These are phyloP conservation scores for Melanomma pulvis-pyrius DNA, from an alignment of 495 filamentous ascomycete genomes.

Conservation along the genomic window DNA sequence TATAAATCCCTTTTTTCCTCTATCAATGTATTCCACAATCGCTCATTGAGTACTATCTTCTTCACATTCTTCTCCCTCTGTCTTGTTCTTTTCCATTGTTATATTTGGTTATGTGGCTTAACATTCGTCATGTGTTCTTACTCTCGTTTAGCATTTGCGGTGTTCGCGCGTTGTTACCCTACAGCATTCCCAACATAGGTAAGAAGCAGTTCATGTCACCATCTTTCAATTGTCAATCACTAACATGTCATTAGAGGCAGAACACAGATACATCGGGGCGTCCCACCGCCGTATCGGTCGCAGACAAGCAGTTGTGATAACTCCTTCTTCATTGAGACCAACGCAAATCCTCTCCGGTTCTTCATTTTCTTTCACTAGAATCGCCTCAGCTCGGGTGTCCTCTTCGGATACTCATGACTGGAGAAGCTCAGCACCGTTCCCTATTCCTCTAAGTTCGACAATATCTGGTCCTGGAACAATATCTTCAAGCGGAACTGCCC, in stretches of 20 bases:
- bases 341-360: background rate
- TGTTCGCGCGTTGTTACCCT: conserved; percentile 6
- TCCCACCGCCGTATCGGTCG: background rate
- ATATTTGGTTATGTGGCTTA: too few species aligned
- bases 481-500: too few species aligned
- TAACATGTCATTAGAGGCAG: too few species aligned
- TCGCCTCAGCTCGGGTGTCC: background rate
- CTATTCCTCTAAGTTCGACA: too few species aligned
- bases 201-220: background rate
- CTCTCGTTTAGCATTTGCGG: background rate
- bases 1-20: background rate
- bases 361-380: background rate
- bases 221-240: too few species aligned
- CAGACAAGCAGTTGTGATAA: background rate
- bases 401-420: background rate
- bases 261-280: background rate
- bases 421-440: background rate
- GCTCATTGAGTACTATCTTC: too few species aligned
- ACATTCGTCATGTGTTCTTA: too few species aligned
- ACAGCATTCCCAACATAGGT: conserved; percentile 7
- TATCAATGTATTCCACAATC: too few species aligned
- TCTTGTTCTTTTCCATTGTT: too few species aligned
- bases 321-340: background rate
- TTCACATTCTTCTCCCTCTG: too few species aligned
- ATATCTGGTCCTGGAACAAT: too few species aligned